phyloP scores from a whole-genome alignment of 2,329 filamentous ascomycete species.

The Knoxdaviesia capensis region DNA sequence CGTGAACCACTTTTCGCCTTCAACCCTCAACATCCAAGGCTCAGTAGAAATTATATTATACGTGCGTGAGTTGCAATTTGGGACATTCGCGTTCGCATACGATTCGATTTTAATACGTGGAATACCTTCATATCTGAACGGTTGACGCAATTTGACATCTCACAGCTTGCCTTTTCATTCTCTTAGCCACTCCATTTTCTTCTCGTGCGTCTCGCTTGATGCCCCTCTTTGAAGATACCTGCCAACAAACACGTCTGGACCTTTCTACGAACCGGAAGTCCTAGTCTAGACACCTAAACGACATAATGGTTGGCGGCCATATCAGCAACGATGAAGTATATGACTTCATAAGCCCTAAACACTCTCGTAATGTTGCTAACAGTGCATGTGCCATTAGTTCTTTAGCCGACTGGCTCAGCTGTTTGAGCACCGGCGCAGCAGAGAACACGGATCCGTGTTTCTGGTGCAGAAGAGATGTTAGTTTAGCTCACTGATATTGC shows the following conservation, averaged over 20 bases:
- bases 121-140: no score
- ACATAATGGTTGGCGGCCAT: constrained; percentile 10
- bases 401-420: constrained; percentile 22
- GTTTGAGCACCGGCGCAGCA: constrained; percentile 44
- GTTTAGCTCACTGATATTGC: constrained; percentile 7
- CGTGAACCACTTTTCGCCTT: no score
- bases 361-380: background rate
- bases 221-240: background rate
- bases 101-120: no score
- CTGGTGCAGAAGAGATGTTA: constrained; percentile 59
- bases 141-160: no score
- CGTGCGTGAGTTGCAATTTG: no score
- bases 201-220: background rate
- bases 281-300: background rate
- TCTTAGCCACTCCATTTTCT: no score
- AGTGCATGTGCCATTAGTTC: background rate
- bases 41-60: no score
- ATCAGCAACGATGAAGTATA: constrained; percentile 20
- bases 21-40: no score
- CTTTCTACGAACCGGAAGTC: background rate
- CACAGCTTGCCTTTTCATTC: no score
- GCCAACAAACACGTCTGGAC: background rate
- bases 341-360: background rate
- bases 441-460: constrained; percentile 53
- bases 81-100: no score